These are phyloP conservation scores for Trichoderma afroharzianum DNA, from an alignment of 2,329 filamentous ascomycete species.

Conservation along the genomic window DNA sequence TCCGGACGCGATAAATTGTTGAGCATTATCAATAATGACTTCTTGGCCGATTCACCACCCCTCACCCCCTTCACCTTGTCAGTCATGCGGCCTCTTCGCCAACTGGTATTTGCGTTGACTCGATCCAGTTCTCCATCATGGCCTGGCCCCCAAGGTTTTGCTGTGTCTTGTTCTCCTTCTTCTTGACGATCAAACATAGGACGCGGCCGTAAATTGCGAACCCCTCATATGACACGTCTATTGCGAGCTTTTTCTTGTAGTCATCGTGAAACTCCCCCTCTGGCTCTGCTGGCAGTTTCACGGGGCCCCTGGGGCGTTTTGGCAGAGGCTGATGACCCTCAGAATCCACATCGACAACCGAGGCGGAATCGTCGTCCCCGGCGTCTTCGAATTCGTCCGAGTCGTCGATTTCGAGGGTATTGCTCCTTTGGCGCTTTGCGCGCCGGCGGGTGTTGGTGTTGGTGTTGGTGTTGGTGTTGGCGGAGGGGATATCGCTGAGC, in stretches of 20 bases:
- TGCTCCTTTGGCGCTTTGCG: slow-evolving; percentile 30
- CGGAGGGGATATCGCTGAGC: slow-evolving; percentile 35
- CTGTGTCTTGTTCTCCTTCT: slow-evolving; percentile 55
- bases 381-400: slow-evolving; percentile 23
- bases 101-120: slow-evolving; percentile 65
- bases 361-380: slow-evolving; percentile 35
- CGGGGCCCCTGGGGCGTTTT: slow-evolving; percentile 42
- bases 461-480: slow-evolving; percentile 22
- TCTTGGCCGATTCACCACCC: background rate
- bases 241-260: slow-evolving; percentile 86
- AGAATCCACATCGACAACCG: slow-evolving; percentile 38
- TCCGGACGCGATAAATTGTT: background rate
- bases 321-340: slow-evolving; percentile 41
- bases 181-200: slow-evolving; percentile 82
- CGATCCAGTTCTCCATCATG: slow-evolving; percentile 81
- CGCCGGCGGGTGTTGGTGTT: slow-evolving; percentile 23
- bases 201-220: slow-evolving; percentile 95
- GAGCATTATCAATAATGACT: background rate
- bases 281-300: slow-evolving; percentile 25
- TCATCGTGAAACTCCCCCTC: slow-evolving; percentile 40
- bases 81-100: slow-evolving; percentile 34
- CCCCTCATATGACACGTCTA: slow-evolving; percentile 88
- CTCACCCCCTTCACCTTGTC: background rate
- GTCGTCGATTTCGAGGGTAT: slow-evolving; percentile 20
- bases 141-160: slow-evolving; percentile 54